phyloP scores from a whole-genome alignment of 1,284 basidiomycete genomes.

The Melampsora americana region DNA sequence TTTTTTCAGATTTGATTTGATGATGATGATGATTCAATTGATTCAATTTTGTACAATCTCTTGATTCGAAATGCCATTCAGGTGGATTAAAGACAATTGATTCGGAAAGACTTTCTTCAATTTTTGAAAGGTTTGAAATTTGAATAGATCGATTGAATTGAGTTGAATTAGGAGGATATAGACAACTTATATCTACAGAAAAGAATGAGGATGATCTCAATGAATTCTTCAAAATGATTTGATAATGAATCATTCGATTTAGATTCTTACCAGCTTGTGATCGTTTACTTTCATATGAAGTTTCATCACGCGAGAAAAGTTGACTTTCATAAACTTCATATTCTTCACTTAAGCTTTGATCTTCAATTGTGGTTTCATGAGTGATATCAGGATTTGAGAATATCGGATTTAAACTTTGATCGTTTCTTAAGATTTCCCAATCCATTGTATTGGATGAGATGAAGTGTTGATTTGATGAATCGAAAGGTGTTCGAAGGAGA shows the following conservation, averaged over 20 bases:
- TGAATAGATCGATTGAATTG: background rate
- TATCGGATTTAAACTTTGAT: background rate
- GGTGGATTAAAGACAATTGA: conserved; percentile 33
- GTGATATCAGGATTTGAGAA: background rate
- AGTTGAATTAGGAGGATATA: background rate
- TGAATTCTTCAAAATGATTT: too few relatives aligned
- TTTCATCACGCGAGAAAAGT: background rate
- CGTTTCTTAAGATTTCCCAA: background rate
- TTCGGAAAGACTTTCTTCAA: conserved; percentile 15
- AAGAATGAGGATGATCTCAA: too few relatives aligned
- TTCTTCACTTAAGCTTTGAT: background rate
- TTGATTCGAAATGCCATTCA: conserved; percentile 36
- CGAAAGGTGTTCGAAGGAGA: background rate
- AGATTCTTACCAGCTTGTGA: background rate
- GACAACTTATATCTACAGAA: background rate
- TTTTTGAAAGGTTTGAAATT: background rate
- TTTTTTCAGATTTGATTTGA: background rate
- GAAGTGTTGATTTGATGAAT: background rate
- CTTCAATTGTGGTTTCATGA: background rate
- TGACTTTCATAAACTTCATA: conserved; percentile 2
- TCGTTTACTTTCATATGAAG: background rate
- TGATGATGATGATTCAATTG: background rate
- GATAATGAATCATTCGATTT: background rate
- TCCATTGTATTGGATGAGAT: background rate
- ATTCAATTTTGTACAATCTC: conserved; percentile 23